Base-by-base conservation (phyloP, 2,329 filamentous ascomycete species). In the Lanzia echinophila region DNA sequence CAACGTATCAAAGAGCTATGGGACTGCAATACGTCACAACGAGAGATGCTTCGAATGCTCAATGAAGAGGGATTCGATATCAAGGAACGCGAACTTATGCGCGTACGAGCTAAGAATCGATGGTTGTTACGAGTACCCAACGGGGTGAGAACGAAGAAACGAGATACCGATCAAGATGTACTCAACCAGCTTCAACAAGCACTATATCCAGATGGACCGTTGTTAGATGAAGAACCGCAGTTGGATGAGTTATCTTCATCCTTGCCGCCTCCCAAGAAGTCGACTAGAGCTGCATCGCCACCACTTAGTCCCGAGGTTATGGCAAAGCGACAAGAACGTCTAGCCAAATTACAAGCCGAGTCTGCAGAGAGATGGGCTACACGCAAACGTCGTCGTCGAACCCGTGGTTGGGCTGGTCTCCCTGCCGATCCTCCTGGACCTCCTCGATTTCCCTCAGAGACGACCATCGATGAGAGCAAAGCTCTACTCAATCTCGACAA, bases 381-480 rank as follows among this genome's bases (percentile, higher is more conserved):
- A 7, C 76, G 82, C 55, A 89, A 88, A 67, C 80, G 86, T 50
- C 79, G 86, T 49, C 81, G 86, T 58, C 78, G 85, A 45, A 86
- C 83, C 51, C 78, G 81, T 62, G 80, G 79, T n/a, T 87, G 82
- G 75, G 83, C 79, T 41, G 83, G 84, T 2, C 68, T 87, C 24
- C 82, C 85, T 13, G 78, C 84, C 36, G 85, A 88, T 65, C 81
- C 82, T 6, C 78, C 83, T 1, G 82, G 83, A 4, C 81, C 84
- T 19, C 83, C 86, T 13, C 81, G 88, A 20, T 94, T 90, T 59
- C 87, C 87, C 1, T 92, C 88, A 0, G 88, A 94, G 68, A 91
- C 86, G 12, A 91, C 88, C 0, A 79, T 94, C 55, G 85, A 88
- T 60, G 87, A 92, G 69, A 85, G 86, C 64, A 88, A 90, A 65